Evolutionary conservation across 257 asterid genomes (phyloP).

Genomic region (Przewalskia tangutica): DNA sequence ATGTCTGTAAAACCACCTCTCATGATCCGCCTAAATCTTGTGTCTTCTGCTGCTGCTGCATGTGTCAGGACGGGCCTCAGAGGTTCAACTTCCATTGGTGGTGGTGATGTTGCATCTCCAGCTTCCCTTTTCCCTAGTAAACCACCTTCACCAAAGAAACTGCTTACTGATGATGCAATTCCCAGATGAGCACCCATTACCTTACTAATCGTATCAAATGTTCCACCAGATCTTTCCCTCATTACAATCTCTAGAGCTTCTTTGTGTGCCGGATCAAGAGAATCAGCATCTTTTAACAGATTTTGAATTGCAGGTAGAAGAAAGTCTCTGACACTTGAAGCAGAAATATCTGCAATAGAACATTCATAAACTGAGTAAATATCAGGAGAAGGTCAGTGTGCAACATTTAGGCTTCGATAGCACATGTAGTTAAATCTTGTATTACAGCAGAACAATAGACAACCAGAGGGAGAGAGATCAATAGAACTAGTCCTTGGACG

Average conservation of each 20-base stretch:
- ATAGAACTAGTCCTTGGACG: not conserved
- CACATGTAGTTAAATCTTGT: not conserved
- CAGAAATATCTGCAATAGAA: slow-evolving; percentile 56
- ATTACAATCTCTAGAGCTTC: slow-evolving; percentile 92
- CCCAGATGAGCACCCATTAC: slow-evolving; percentile 97
- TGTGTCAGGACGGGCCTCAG: slow-evolving; percentile 29
- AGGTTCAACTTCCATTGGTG: slow-evolving; percentile 31
- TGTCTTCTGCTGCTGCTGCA: slow-evolving; percentile 53
- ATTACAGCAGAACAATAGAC: not conserved
- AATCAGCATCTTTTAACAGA: slow-evolving; percentile 70
- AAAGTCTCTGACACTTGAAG: slow-evolving; percentile 59
- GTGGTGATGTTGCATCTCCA: slow-evolving; percentile 27
- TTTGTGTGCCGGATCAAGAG: slow-evolving; percentile 98
- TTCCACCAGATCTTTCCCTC: slow-evolving; percentile 90
- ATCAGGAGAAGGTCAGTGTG: not conserved
- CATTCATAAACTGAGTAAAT: not conserved
- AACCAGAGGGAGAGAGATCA: not conserved
- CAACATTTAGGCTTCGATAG: not conserved
- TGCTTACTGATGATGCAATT: slow-evolving; percentile 68
- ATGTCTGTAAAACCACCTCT: slow-evolving; percentile 80
- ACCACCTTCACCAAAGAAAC: slow-evolving; percentile 85
- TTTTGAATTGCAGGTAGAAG: slow-evolving; percentile 92
- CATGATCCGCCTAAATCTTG: slow-evolving; percentile 85
- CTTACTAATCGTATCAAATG: slow-evolving; percentile 71
- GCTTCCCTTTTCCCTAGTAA: slow-evolving; percentile 65